Conservation (phyloP, 305 asterid species). For the Fraxinus platypoda region DNA sequence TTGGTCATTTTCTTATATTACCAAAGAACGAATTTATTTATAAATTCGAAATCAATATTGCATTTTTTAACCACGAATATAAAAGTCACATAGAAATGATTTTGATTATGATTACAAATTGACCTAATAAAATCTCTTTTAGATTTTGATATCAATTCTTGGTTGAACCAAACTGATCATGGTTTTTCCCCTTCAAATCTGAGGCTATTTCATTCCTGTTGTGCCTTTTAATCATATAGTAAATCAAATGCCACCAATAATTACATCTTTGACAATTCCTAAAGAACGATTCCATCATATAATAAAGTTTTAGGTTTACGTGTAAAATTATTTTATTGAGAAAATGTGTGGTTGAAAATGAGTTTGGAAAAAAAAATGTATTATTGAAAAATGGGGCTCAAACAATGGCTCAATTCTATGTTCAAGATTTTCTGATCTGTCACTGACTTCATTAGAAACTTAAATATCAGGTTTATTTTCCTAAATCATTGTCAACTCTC, state of each 20-base stretch:
- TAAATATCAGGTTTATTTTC: background rate
- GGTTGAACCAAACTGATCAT: background rate
- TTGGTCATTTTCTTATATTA: background rate
- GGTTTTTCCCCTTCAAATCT: background rate
- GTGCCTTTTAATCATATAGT: background rate
- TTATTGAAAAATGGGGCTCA: background rate
- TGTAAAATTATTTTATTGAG: background rate
- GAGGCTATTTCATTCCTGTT: background rate
- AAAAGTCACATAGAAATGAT: background rate
- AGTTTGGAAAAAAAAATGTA: background rate
- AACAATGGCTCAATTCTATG: background rate
- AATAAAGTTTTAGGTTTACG: background rate
- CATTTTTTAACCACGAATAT: background rate
- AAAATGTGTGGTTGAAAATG: background rate
- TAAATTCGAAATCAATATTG: background rate
- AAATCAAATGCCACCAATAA: background rate
- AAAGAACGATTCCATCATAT: background rate
- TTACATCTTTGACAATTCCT: background rate
- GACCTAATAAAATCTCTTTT: background rate
- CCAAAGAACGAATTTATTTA: background rate
- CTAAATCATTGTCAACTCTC: background rate
- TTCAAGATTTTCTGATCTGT: background rate
- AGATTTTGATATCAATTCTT: background rate
- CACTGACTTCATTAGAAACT: background rate
- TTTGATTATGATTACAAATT: background rate